These are phyloP conservation scores for Zarea fungicola DNA, from an alignment of 2,329 filamentous ascomycete species.

Conservation along the genomic window DNA sequence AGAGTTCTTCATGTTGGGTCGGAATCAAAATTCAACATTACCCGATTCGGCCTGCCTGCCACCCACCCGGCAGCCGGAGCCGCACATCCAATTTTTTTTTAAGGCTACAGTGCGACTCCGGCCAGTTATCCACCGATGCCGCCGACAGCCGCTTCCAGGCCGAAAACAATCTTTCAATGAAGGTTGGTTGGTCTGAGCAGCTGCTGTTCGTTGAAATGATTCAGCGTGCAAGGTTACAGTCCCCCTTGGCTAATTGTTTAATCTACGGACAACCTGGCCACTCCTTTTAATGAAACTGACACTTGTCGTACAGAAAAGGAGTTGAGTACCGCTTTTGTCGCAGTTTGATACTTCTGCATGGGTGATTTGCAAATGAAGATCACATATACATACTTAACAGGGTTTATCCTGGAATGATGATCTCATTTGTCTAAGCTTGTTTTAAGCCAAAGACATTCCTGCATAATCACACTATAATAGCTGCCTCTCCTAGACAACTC, in stretches of 20 bases:
- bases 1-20: background rate
- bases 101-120: background rate
- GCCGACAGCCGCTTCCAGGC: conserved; percentile 21
- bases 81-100: too few relatives aligned
- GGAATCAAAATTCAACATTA: background rate
- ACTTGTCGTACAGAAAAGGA: background rate
- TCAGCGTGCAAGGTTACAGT: too few relatives aligned
- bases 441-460: too few relatives aligned
- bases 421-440: too few relatives aligned
- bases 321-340: background rate
- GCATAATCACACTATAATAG: too few relatives aligned
- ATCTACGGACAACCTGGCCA: background rate
- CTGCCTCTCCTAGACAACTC: too few relatives aligned
- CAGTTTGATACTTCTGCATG: background rate
- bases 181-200: background rate
- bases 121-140: conserved; percentile 18
- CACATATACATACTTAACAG: background rate
- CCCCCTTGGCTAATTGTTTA: too few relatives aligned
- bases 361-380: background rate
- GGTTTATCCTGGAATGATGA: too few relatives aligned
- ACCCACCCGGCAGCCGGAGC: conserved; percentile 18
- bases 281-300: background rate
- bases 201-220: background rate
- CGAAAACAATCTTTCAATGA: background rate
- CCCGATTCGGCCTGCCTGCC: conserved; percentile 7